Evolutionary conservation across 148 eudicot species (phyloP).

Genomic region (Rhododendron ovatum): DNA sequence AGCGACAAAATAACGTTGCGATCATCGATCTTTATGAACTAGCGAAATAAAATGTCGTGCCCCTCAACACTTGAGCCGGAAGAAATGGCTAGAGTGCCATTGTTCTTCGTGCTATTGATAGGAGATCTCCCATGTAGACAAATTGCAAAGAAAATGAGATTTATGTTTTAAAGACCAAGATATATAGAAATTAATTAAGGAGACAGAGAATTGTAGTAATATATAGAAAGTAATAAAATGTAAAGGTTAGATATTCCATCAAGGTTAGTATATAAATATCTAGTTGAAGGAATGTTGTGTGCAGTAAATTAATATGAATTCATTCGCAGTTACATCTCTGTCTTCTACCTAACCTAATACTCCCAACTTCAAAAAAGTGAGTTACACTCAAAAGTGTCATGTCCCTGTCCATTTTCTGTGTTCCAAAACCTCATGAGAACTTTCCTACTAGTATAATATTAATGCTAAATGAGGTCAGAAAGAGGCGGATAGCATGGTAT

Average conservation of each 20-base stretch:
- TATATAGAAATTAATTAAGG: not conserved
- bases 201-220: not conserved
- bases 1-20: not conserved
- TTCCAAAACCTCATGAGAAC: not conserved
- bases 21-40: not conserved
- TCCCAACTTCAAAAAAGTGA: slow-evolving; percentile 8
- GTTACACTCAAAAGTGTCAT: slow-evolving; percentile 4
- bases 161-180: not conserved
- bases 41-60: not conserved
- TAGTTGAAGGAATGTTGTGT: not conserved
- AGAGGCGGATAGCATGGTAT: not conserved
- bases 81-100: not conserved
- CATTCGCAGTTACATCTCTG: slow-evolving; percentile 6
- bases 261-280: slow-evolving; percentile 5
- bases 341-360: slow-evolving; percentile 11
- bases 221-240: not conserved
- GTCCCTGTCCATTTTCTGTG: not conserved
- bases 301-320: too few species aligned
- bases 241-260: slow-evolving; percentile 9
- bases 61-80: slow-evolving; percentile 7
- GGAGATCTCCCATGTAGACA: not conserved
- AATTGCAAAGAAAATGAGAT: not conserved
- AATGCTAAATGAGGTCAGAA: not conserved
- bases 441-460: not conserved
- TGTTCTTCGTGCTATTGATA: slow-evolving; percentile 4